Conservation (phyloP, 2,329 filamentous ascomycete species). For the Aureobasidium subglaciale region DNA sequence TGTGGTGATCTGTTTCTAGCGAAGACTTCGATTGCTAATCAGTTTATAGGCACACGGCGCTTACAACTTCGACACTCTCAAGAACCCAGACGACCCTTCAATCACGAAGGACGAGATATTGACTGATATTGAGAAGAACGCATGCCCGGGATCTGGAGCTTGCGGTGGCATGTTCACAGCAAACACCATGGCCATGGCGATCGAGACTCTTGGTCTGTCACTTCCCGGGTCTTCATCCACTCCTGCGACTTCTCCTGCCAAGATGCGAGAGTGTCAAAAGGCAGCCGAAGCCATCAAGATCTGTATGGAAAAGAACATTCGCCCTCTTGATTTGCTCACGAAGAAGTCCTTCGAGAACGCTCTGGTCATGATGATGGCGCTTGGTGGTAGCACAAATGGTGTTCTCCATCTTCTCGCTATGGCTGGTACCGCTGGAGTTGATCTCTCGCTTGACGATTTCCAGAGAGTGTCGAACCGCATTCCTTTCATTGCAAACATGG, state of each 20-base stretch:
- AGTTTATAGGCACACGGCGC: constrained; percentile 67
- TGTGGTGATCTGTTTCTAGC: too few relatives aligned
- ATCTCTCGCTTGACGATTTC: constrained; percentile 73
- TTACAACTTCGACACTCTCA: constrained; percentile 67
- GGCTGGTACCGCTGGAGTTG: constrained; percentile 74
- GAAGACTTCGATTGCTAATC: too few relatives aligned
- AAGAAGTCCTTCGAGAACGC: constrained; percentile 81
- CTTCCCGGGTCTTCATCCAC: constrained; percentile 79
- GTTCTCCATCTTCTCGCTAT: constrained; percentile 87
- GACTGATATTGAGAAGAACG: constrained; percentile 71
- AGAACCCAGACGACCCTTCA: constrained; percentile 60
- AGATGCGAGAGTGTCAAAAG: constrained; percentile 79
- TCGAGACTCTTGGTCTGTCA: constrained; percentile 80
- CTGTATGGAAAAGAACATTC: constrained; percentile 77
- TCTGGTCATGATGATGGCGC: constrained; percentile 79
- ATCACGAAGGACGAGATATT: constrained; percentile 71
- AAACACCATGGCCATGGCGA: constrained; percentile 87
- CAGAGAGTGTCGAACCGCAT: constrained; percentile 75
- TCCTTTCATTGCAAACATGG: constrained; percentile 78
- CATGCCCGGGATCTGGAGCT: constrained; percentile 71
- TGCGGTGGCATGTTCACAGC: constrained; percentile 94
- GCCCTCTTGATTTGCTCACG: constrained; percentile 71
- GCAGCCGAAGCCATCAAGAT: constrained; percentile 69
- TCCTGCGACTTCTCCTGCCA: constrained; percentile 72
- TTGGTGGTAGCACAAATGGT: constrained; percentile 86